These are phyloP conservation scores for Populus davidiana DNA, from an alignment of 345 rosid species.

Conservation along the genomic window DNA sequence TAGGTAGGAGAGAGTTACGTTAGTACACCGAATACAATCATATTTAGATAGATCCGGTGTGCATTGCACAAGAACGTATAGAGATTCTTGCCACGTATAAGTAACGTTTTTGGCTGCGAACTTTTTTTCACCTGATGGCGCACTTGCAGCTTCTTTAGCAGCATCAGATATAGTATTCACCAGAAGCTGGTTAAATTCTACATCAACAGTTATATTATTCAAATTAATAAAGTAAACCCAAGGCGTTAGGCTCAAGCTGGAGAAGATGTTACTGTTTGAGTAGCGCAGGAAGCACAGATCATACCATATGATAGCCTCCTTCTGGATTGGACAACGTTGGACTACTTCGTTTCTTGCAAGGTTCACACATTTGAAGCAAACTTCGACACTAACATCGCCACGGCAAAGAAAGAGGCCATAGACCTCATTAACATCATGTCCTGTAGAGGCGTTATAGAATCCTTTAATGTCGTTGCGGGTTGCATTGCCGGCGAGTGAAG, in stretches of 20 bases:
- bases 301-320: too few species aligned
- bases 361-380: slow-evolving; percentile 10
- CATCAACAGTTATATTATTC: too few species aligned
- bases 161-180: background rate
- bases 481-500: slow-evolving; percentile 6
- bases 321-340: too few species aligned
- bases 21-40: slow-evolving; percentile 38
- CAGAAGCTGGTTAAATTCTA: too few species aligned
- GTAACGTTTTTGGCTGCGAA: slow-evolving; percentile 13
- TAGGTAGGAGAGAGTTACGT: too few species aligned
- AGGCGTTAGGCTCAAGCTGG: too few species aligned
- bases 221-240: rapidly evolving
- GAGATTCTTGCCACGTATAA: too few species aligned
- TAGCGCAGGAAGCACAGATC: background rate
- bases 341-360: too few species aligned
- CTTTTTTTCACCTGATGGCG: slow-evolving; percentile 3
- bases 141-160: background rate
- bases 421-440: background rate
- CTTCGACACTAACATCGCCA: slow-evolving; percentile 1
- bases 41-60: slow-evolving; percentile 39
- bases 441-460: background rate
- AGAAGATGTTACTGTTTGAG: too few species aligned
- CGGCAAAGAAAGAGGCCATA: slow-evolving; percentile 22
- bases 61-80: slow-evolving; percentile 38
- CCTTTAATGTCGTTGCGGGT: background rate